phyloP scores from a whole-genome alignment of 2,329 filamentous ascomycete species.

The Mycosphaerelloides madeirae region DNA sequence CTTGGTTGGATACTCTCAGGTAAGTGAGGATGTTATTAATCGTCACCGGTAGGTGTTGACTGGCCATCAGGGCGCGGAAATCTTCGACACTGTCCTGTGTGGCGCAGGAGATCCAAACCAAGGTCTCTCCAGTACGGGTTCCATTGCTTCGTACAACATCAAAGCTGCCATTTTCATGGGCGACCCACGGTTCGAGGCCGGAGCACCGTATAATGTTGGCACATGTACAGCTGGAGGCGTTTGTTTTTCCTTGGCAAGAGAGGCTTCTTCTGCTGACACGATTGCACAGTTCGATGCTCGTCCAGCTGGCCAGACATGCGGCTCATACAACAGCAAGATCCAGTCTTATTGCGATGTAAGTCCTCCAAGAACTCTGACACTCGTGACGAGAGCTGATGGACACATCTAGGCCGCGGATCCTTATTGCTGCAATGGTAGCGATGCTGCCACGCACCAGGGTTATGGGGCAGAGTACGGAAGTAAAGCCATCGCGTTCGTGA shows the following conservation, averaged over 20 bases:
- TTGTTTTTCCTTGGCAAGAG: constrained; percentile 33
- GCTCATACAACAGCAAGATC: constrained; percentile 50
- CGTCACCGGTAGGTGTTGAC: background rate
- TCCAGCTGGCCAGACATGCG: constrained; percentile 54
- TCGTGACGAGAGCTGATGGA: too few relatives aligned
- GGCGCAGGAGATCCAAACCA: constrained; percentile 50
- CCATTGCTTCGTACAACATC: constrained; percentile 7
- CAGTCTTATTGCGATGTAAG: constrained; percentile 60
- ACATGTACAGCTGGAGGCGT: constrained; percentile 57
- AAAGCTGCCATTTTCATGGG: constrained; percentile 27
- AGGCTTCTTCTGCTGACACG: constrained; percentile 1
- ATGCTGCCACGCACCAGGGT: constrained; percentile 56
- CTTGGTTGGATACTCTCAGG: constrained; percentile 28
- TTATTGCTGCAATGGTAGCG: constrained; percentile 62
- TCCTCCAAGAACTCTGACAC: too few relatives aligned
- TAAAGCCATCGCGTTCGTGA: constrained; percentile 56
- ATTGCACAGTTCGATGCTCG: constrained; percentile 55
- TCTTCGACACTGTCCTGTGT: constrained; percentile 59
- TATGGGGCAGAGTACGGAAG: constrained; percentile 59
- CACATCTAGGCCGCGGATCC: constrained; percentile 2
- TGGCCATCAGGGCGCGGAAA: constrained; percentile 43
- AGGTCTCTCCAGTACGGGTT: constrained; percentile 44
- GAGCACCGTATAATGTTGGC: constrained; percentile 58
- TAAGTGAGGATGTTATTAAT: too few relatives aligned
- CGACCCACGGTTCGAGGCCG: constrained; percentile 51